Evolutionary conservation across 495 filamentous ascomycete species (phyloP).

Genomic region (Zalerion maritima): DNA sequence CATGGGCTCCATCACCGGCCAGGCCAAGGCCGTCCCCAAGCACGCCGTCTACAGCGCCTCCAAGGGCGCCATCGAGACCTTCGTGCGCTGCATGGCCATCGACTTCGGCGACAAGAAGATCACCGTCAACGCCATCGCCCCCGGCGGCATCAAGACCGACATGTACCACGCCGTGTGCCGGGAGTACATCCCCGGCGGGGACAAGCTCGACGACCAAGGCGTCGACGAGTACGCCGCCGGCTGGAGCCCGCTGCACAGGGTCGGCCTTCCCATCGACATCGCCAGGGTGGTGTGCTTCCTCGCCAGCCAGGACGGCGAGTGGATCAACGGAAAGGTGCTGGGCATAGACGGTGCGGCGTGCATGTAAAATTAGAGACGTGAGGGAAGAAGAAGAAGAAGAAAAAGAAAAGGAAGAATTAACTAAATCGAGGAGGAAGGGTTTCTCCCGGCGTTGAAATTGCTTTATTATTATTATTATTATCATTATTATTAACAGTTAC

Average conservation of each 20-base stretch:
- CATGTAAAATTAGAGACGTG: constrained; percentile 20
- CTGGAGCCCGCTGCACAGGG: constrained; percentile 44
- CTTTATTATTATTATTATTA: no score
- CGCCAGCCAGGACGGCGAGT: constrained; percentile 48
- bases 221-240: constrained; percentile 32
- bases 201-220: constrained; percentile 26
- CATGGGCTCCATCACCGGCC: constrained; percentile 49
- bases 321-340: constrained; percentile 48
- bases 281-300: constrained; percentile 52
- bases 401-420: no score
- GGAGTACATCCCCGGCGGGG: constrained; percentile 48
- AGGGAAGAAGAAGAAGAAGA: no score
- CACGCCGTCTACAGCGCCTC: constrained; percentile 47
- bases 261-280: constrained; percentile 48
- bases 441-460: no score
- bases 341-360: constrained; percentile 32
- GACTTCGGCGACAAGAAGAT: constrained; percentile 38
- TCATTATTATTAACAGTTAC: no score
- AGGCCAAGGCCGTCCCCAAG: constrained; percentile 46
- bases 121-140: constrained; percentile 52
- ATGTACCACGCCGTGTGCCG: constrained; percentile 53
- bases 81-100: constrained; percentile 40
- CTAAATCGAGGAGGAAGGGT: no score
- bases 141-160: constrained; percentile 54
- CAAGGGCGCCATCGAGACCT: constrained; percentile 44